Conservation (phyloP, 2,329 filamentous ascomycete species). For the Penicillium sp. region DNA sequence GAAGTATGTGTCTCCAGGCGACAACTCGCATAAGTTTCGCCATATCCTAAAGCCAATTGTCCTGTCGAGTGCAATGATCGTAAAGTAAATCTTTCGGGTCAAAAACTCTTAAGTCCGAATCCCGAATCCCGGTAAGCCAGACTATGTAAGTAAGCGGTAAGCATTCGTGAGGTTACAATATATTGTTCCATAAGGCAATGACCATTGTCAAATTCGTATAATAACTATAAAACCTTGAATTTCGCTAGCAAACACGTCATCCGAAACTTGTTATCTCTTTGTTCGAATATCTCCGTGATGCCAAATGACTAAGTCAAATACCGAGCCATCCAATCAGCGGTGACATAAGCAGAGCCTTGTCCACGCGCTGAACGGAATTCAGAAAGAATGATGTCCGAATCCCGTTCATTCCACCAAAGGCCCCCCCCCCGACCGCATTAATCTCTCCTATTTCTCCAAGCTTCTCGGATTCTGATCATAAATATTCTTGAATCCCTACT, state of each 20-base stretch:
- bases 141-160: background rate
- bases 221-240: no score
- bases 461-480: background rate
- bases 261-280: no score
- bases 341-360: background rate
- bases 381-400: background rate
- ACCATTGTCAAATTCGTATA: no score
- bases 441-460: background rate
- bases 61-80: background rate
- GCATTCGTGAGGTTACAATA: no score
- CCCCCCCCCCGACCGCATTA: background rate
- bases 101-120: conserved; percentile 1
- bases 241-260: no score
- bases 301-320: no score
- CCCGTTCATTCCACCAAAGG: background rate
- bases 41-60: background rate
- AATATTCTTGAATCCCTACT: conserved; percentile 1
- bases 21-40: background rate
- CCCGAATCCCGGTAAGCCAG: conserved; percentile 5
- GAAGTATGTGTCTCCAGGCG: background rate
- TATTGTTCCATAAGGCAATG: no score
- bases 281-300: no score
- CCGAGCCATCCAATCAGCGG: background rate
- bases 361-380: background rate
- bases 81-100: background rate